These are phyloP conservation scores for Pseudocercospora macadamiae DNA, from an alignment of 2,329 filamentous ascomycete species.

Conservation along the genomic window DNA sequence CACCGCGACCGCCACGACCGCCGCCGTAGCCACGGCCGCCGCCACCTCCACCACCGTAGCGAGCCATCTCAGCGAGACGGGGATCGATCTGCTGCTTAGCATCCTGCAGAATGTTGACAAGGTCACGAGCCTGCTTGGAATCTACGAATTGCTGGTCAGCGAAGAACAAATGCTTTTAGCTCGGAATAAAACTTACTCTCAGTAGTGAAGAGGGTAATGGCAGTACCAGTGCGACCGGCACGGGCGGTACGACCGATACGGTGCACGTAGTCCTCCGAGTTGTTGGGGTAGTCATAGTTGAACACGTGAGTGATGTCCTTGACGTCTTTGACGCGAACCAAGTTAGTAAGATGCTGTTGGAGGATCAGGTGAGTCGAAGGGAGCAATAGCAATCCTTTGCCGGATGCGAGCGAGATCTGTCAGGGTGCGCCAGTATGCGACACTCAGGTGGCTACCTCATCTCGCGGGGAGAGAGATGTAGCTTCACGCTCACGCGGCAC, in stretches of 20 bases:
- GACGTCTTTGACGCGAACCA: conserved; percentile 82
- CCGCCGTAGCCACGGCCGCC: conserved; percentile 62
- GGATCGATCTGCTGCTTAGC: conserved; percentile 98
- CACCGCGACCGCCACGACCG: conserved; percentile 34
- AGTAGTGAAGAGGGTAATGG: conserved; percentile 98
- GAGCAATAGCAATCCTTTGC: conserved; percentile 57
- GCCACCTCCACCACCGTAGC: conserved; percentile 82
- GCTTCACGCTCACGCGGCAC: conserved; percentile 35
- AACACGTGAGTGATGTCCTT: conserved; percentile 99
- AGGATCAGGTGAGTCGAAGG: conserved; percentile 40
- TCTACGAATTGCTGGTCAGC: no score
- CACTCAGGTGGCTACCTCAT: conserved; percentile 34
- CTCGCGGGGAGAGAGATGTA: conserved; percentile 21
- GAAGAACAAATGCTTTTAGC: conserved; percentile 52
- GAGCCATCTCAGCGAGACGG: conserved; percentile 91
- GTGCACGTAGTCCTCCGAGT: conserved; percentile 71
- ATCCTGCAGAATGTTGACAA: conserved; percentile 88
- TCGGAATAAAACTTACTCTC: no score
- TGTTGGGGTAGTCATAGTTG: conserved; percentile 99
- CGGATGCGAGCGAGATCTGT: conserved; percentile 50
- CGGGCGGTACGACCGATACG: conserved; percentile 70
- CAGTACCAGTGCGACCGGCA: conserved; percentile 87
- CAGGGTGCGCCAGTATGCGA: conserved; percentile 32
- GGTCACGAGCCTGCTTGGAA: conserved; percentile 79
- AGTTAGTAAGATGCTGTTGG: conserved; percentile 35